These are phyloP conservation scores for Colletotrichum cordylinicola DNA, from an alignment of 2,329 filamentous ascomycete genomes.

Conservation along the genomic window DNA sequence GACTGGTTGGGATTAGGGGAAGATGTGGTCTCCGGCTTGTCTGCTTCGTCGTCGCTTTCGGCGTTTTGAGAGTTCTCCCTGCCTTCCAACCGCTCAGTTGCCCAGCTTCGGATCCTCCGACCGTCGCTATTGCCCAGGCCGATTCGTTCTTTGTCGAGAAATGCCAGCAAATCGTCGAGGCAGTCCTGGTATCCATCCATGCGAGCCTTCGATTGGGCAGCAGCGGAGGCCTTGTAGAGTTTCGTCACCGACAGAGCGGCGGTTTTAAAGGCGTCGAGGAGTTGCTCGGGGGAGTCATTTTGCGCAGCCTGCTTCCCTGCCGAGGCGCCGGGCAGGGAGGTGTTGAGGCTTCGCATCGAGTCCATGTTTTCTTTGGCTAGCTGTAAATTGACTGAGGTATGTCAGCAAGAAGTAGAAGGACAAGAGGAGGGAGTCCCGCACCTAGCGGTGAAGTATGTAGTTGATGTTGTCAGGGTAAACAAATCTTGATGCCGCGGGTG, in stretches of 20 bases:
- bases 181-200: slow-evolving; percentile 92
- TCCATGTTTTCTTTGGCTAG: slow-evolving; percentile 30
- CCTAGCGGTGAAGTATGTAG: slow-evolving; percentile 12
- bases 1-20: slow-evolving; percentile 63
- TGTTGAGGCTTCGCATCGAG: slow-evolving; percentile 35
- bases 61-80: slow-evolving; percentile 59
- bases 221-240: slow-evolving; percentile 89
- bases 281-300: slow-evolving; percentile 60
- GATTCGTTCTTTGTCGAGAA: slow-evolving; percentile 82
- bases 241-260: slow-evolving; percentile 95
- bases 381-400: neutral
- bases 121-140: slow-evolving; percentile 82
- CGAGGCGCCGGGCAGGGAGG: slow-evolving; percentile 25
- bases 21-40: slow-evolving; percentile 65
- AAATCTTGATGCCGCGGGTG: slow-evolving; percentile 19
- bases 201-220: slow-evolving; percentile 77
- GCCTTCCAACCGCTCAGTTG: slow-evolving; percentile 72
- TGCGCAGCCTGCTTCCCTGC: slow-evolving; percentile 30
- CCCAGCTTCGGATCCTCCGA: slow-evolving; percentile 67
- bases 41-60: slow-evolving; percentile 73
- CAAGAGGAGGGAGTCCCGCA: slow-evolving; percentile 7
- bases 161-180: slow-evolving; percentile 84
- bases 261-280: slow-evolving; percentile 89
- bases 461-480: slow-evolving; percentile 12
- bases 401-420: neutral